These are phyloP conservation scores for Trichosporon sp. DNA, from an alignment of 1,284 basidiomycete genomes.

Conservation along the genomic window DNA sequence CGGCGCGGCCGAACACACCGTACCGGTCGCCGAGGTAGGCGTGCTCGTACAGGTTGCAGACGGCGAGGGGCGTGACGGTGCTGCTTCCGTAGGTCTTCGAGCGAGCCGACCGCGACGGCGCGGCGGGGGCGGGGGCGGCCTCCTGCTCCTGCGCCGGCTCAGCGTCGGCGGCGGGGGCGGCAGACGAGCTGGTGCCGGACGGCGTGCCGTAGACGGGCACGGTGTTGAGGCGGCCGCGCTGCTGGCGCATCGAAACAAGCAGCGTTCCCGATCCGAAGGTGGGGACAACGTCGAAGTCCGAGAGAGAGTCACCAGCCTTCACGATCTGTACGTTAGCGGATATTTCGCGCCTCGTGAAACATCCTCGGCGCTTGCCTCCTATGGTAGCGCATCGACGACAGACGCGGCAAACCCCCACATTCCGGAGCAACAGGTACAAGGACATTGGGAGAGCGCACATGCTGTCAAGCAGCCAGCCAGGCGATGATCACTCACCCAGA, in stretches of 20 bases:
- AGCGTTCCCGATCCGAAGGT: slow-evolving; percentile 89
- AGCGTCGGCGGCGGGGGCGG: slow-evolving; percentile 5
- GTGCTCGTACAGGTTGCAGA: slow-evolving; percentile 82
- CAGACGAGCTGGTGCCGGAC: not conserved
- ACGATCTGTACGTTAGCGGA: slow-evolving; percentile 31
- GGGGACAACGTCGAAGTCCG: slow-evolving; percentile 42
- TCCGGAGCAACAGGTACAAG: no score
- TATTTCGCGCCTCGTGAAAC: not conserved
- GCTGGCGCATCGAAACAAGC: slow-evolving; percentile 57
- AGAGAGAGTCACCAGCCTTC: slow-evolving; percentile 29
- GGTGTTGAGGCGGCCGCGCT: slow-evolving; percentile 39
- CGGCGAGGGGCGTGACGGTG: slow-evolving; percentile 56
- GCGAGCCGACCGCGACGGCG: no score
- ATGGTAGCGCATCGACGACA: not conserved
- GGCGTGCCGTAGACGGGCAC: slow-evolving; percentile 32
- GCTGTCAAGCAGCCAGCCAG: no score
- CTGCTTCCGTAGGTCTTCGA: no score
- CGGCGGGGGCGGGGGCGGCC: no score
- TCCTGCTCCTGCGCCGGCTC: slow-evolving; percentile 5
- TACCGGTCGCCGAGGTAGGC: slow-evolving; percentile 84
- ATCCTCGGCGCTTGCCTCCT: not conserved
- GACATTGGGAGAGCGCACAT: no score
- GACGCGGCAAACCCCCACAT: not conserved
- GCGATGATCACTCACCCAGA: slow-evolving; percentile 65
- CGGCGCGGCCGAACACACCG: slow-evolving; percentile 90